Base-by-base conservation (phyloP, 257 asterid species). In the Forsythia viridissima region DNA sequence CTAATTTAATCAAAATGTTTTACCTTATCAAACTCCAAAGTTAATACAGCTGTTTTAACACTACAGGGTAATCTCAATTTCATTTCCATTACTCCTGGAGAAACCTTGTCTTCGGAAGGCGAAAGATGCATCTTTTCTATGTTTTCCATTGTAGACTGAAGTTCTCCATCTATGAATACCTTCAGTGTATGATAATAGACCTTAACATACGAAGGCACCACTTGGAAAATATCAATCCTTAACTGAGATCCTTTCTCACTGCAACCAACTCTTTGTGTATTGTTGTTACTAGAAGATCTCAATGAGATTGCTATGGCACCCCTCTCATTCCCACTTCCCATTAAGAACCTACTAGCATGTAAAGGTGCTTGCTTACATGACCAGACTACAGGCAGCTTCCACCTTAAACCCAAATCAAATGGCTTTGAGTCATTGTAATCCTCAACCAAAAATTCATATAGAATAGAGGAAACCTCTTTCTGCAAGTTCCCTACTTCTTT, bases 181-280 rank as follows among this genome's bases (percentile, higher is more conserved):
- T 82, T 83, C 81, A 96, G 84, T 0, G 98, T 89, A 72, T 96
- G 97, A 79, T 93, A 92, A 79, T 96, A 96, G 80, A 92, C 97
- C 88, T 96, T 96, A 67, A 96, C 97, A 85, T 96, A 96, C 99
- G 97, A 96, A 77, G 98, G 99, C 74, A 96, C 99, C 82, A 93
- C 90, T 84, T 96, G 99, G 85, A 93, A 96, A 76, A 96, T 72
- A 76, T 89, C 90, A 82, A 92, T 91, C 80, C 92, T 84, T 80
- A 88, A 72, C 87, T 78, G 79, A 77, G 97, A 89, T 80, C 76
- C 82, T 61, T 79, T 86, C 71, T 81, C 93, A 76, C 59, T 81
- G 38, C 36, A 51, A 67, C 69, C 84, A 75, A 82, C 57, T 73
- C 74, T 75, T 55, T 79, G 85, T 30, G 81, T 37, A 72, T 68